Evolutionary conservation across 164 flowering plant species (phyloP).

Genomic region (Cinnamomum micranthum): DNA sequence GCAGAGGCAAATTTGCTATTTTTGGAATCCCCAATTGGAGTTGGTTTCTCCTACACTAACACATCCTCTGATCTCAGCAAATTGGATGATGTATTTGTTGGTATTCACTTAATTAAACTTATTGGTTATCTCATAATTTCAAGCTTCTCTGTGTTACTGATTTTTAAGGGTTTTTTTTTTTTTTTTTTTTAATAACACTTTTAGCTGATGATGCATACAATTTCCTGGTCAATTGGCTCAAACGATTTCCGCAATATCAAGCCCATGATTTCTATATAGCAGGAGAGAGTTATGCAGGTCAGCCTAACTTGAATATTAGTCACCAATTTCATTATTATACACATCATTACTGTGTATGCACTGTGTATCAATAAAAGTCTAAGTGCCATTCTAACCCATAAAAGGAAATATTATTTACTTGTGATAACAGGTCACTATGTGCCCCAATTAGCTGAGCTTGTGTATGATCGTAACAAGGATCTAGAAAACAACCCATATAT

Average conservation of each 20-base stretch:
- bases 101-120: constrained; percentile 24
- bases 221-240: constrained; percentile 63
- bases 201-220: constrained; percentile 60
- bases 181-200: background rate
- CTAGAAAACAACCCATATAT: constrained; percentile 26
- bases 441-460: constrained; percentile 69
- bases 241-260: constrained; percentile 54
- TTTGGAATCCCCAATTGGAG: constrained; percentile 77
- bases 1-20: constrained; percentile 76
- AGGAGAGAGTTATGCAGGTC: constrained; percentile 40
- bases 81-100: constrained; percentile 49
- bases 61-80: constrained; percentile 51
- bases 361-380: background rate
- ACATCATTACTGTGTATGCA: background rate
- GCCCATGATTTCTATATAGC: constrained; percentile 52
- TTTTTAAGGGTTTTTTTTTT: background rate
- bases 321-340: background rate
- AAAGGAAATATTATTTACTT: background rate
- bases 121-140: background rate
- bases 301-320: background rate
- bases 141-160: background rate
- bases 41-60: constrained; percentile 79
- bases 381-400: background rate
- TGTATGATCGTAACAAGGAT: constrained; percentile 47
- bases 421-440: constrained; percentile 56